A percentile compares a stretch with the other conserved stretches of the same genome.
Evolutionary conservation across 1,139 yeast genomes (phyloP).

Genomic region (Dujonia santamariae): DNA sequence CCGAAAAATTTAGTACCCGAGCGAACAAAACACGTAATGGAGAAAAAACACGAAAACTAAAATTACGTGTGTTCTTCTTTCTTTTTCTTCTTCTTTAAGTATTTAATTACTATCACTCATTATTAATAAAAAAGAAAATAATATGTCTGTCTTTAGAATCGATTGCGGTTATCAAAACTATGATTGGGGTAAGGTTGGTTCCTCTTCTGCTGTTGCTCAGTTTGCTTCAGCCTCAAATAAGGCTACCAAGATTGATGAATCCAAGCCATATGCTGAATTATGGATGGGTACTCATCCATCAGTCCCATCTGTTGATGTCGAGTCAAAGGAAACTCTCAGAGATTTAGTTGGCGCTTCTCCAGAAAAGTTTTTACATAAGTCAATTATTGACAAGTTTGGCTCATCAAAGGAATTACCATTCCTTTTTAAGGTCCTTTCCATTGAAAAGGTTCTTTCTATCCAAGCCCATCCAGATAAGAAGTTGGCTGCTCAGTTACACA

Average conservation of each 20-base stretch:
- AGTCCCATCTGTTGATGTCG: slow-evolving; percentile 72
- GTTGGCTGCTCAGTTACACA: slow-evolving; percentile 73
- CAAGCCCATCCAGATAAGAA: slow-evolving; percentile 98
- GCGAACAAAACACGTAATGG: too few relatives aligned
- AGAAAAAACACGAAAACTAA: too few relatives aligned
- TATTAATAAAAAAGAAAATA: too few relatives aligned
- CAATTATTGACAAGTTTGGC: slow-evolving; percentile 65
- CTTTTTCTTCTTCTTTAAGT: too few relatives aligned
- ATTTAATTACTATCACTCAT: too few relatives aligned
- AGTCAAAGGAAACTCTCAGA: slow-evolving; percentile 50
- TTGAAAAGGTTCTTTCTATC: slow-evolving; percentile 86
- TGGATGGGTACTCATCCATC: slow-evolving; percentile 99
- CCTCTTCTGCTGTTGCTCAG: slow-evolving; percentile 81
- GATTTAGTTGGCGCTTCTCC: slow-evolving; percentile 65
- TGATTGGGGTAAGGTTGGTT: slow-evolving; percentile 88
- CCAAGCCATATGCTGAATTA: slow-evolving; percentile 82
- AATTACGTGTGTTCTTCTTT: too few relatives aligned
- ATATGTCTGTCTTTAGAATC: slow-evolving; percentile 34
- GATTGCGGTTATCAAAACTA: slow-evolving; percentile 66
- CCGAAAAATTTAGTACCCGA: too few relatives aligned
- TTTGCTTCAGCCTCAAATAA: slow-evolving; percentile 75
- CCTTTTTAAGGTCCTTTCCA: slow-evolving; percentile 88
- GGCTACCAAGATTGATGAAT: slow-evolving; percentile 53
- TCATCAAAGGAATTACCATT: slow-evolving; percentile 76
- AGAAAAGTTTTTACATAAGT: slow-evolving; percentile 51